These are phyloP conservation scores for Orbilia javanica DNA, from an alignment of 2,329 filamentous ascomycete species.

Conservation along the genomic window DNA sequence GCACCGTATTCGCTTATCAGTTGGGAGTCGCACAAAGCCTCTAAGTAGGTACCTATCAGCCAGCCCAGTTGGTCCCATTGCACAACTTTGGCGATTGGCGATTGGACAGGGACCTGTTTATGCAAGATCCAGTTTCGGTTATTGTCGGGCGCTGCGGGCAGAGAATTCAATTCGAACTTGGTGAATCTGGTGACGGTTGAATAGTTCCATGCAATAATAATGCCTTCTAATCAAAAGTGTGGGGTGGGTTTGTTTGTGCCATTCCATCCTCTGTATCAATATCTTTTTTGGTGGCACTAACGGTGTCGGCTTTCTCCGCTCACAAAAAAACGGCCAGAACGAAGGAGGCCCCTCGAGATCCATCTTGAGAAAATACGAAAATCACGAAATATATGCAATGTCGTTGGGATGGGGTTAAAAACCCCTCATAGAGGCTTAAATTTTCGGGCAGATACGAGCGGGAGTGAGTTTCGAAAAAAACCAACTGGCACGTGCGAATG, in stretches of 20 bases:
- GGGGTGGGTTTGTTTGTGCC: slow-evolving; percentile 38
- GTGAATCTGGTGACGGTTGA: slow-evolving; percentile 21
- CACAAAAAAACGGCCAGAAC: background rate
- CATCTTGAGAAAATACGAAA: slow-evolving; percentile 30
- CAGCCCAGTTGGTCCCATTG: slow-evolving; percentile 36
- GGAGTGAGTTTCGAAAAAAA: background rate
- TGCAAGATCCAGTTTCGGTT: slow-evolving; percentile 57
- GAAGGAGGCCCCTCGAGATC: slow-evolving; percentile 2
- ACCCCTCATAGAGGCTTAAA: slow-evolving; percentile 48
- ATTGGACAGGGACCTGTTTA: slow-evolving; percentile 37
- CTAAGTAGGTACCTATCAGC: slow-evolving; percentile 5
- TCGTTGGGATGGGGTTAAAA: slow-evolving; percentile 27
- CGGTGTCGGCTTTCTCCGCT: slow-evolving; percentile 55
- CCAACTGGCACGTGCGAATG: slow-evolving; percentile 29
- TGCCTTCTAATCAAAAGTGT: slow-evolving; percentile 38
- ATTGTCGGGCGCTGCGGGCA: slow-evolving; percentile 50
- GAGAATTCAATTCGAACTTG: background rate
- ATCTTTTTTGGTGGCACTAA: background rate
- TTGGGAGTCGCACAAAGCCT: slow-evolving; percentile 52
- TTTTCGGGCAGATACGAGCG: slow-evolving; percentile 46
- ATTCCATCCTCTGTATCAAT: slow-evolving; percentile 1
- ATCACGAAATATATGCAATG: slow-evolving; percentile 5
- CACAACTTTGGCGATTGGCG: slow-evolving; percentile 56
- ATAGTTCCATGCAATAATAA: background rate
- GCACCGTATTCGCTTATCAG: slow-evolving; percentile 55